A percentile compares a stretch with the other conserved stretches of the same genome.
Evolutionary conservation across 2,329 filamentous ascomycete species (phyloP).

Genomic region (Emmonsiellopsis sp.): DNA sequence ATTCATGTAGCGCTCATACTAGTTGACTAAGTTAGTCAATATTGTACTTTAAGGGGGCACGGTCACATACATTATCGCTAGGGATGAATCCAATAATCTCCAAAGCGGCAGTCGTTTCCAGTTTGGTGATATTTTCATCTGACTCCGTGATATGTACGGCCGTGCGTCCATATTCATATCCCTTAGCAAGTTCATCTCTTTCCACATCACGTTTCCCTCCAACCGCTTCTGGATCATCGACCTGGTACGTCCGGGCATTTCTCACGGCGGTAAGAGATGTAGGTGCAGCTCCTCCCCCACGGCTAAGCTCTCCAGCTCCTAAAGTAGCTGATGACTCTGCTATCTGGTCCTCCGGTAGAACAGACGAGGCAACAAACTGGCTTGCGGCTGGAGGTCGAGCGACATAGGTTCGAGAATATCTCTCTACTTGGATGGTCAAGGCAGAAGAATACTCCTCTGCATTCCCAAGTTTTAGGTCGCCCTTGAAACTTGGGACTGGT

Average conservation of each 20-base stretch:
- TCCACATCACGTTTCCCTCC: constrained; percentile 76
- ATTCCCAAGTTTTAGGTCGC: constrained; percentile 70
- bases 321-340: constrained; percentile 45
- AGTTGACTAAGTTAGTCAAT: constrained; percentile 1
- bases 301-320: constrained; percentile 19
- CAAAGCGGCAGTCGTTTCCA: constrained; percentile 66
- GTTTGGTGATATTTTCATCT: constrained; percentile 78
- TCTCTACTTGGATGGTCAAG: constrained; percentile 74
- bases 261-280: constrained; percentile 58
- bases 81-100: constrained; percentile 82
- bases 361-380: constrained; percentile 55
- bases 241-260: constrained; percentile 67
- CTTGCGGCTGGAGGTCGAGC: constrained; percentile 67
- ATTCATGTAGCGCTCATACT: constrained; percentile 77
- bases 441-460: constrained; percentile 62
- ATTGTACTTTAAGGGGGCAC: neutral
- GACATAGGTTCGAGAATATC: constrained; percentile 78
- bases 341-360: constrained; percentile 38
- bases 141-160: constrained; percentile 81
- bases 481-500: constrained; percentile 70
- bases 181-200: constrained; percentile 77
- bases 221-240: constrained; percentile 63
- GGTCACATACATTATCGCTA: constrained; percentile 49
- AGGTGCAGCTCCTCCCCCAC: constrained; percentile 30
- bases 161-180: constrained; percentile 87